Evolutionary conservation across 2,329 filamentous ascomycete species (phyloP).

Genomic region (Ascochyta clinopodiicola): DNA sequence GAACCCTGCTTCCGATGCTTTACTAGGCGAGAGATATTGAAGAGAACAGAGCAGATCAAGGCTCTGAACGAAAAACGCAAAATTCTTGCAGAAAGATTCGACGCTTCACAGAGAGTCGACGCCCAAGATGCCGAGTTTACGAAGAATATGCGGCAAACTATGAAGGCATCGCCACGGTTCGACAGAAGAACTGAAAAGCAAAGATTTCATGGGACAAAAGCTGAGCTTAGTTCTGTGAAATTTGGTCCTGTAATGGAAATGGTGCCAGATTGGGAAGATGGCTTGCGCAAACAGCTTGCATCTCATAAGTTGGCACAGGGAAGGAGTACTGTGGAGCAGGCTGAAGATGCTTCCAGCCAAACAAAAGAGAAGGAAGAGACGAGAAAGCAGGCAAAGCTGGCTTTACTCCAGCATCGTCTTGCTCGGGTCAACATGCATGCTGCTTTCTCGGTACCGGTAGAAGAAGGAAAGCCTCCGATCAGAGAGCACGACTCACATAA

Average conservation of each 20-base stretch:
- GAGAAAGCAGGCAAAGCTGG: not conserved
- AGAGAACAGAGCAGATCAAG: not conserved
- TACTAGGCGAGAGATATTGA: not conserved
- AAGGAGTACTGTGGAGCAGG: not conserved
- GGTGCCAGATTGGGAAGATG: not conserved
- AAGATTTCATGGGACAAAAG: not conserved
- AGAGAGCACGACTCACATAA: not conserved
- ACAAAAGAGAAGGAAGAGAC: not conserved
- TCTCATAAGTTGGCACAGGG: not conserved
- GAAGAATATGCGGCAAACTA: not conserved
- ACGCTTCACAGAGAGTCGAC: not conserved
- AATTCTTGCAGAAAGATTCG: not conserved
- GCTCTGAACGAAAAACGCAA: not conserved
- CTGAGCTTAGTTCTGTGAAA: not conserved
- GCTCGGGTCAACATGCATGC: not conserved
- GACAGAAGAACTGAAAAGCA: not conserved
- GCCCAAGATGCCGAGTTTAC: not conserved
- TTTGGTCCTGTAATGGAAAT: not conserved
- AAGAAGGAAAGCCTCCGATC: not conserved
- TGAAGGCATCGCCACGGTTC: not conserved
- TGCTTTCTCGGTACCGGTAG: not conserved
- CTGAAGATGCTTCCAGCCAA: not conserved
- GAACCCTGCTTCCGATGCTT: slow-evolving; percentile 3
- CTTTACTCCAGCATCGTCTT: not conserved
- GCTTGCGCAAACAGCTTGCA: not conserved